phyloP scores from a whole-genome alignment of 257 asterid genomes.

The Nicotiana paniculata region DNA sequence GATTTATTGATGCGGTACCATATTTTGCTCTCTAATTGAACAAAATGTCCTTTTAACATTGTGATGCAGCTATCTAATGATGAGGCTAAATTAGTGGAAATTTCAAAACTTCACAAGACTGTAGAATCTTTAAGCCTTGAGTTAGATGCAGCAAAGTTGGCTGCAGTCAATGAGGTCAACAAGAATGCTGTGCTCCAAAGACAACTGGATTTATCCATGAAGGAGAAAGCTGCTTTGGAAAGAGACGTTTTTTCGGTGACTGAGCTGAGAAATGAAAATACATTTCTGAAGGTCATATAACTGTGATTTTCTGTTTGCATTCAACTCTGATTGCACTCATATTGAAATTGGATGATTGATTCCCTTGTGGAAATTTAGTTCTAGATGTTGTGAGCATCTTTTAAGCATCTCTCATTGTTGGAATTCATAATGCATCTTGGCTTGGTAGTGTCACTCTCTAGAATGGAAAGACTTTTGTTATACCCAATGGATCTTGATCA shows the following conservation, averaged over 20 bases:
- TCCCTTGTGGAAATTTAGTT: slow-evolving; percentile 2
- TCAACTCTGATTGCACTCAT: background rate
- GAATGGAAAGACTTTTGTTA: background rate
- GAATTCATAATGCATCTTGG: background rate
- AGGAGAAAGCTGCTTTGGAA: slow-evolving; percentile 72
- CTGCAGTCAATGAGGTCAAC: slow-evolving; percentile 81
- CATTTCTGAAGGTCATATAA: slow-evolving; percentile 57
- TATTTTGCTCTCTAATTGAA: background rate
- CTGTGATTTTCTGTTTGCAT: slow-evolving; percentile 2
- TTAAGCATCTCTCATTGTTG: background rate
- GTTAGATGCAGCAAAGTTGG: slow-evolving; percentile 84
- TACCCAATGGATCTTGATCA: background rate
- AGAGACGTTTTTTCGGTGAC: slow-evolving; percentile 49
- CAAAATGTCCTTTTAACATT: background rate
- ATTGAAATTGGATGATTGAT: background rate
- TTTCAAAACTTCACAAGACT: slow-evolving; percentile 81
- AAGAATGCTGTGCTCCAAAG: slow-evolving; percentile 68
- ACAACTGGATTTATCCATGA: slow-evolving; percentile 60
- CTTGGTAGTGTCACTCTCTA: background rate
- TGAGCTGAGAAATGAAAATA: slow-evolving; percentile 74
- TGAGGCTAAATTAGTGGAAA: slow-evolving; percentile 70
- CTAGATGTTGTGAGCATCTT: background rate
- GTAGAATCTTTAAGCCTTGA: slow-evolving; percentile 78
- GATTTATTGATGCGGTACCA: background rate
- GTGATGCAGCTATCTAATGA: slow-evolving; percentile 71